Evolutionary conservation across 225 moss, liverwort and hornwort species (phyloP), one percentile per base, ranked within the genome.

Genomic region (Physcomitrium patens): DNA sequence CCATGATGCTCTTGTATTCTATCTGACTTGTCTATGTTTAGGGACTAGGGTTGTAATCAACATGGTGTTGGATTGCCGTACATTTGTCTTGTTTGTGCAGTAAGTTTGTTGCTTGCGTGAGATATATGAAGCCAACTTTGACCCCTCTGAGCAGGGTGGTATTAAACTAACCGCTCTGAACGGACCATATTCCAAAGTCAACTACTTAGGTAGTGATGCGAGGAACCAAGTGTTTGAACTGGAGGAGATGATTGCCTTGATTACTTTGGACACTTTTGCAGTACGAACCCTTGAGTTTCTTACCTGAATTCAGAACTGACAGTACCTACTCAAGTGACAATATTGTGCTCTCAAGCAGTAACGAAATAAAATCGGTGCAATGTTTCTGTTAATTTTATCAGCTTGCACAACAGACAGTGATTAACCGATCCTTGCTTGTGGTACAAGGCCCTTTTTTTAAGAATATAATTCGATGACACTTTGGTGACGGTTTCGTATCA

Each of bases 301-400:
- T 60, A 28, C 22, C 14, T 69, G 61, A 52, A 61, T 43, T 20
- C 47, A 67, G 52, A 46, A 61, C 49, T 60, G 20, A 70, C 56
- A 45, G 20, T 27, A 24, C 4, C 5, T 4, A 37, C 45, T 24
- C 19, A 42, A 43, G 72, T 67, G 78, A 78, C 67, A 19, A 44
- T 51, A 47, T 60, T 60, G 51, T 37, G 72, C 60, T 73, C 60
- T 60, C 18, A 56, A 54, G 69, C 48, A 62, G 53, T 71, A 47
- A 37, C 31, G 5, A 60, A 12, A 31, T 15, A 41, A 69, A 65
- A 59, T 47, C 41, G 49, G 49, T 37, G 31, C 23, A 63, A 45
- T 46, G 46, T 54, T 43, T 41, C 50, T 10, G 10, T 63, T 72
- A 22, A 50, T 67, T 50, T 31, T 16, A 65, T 41, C 55, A 45